Percentiles rank a stretch among this genome's conserved stretches.
Evolutionary conservation across 2,329 filamentous ascomycete species (phyloP).

Genomic region (Ceratocystiopsis sp.): DNA sequence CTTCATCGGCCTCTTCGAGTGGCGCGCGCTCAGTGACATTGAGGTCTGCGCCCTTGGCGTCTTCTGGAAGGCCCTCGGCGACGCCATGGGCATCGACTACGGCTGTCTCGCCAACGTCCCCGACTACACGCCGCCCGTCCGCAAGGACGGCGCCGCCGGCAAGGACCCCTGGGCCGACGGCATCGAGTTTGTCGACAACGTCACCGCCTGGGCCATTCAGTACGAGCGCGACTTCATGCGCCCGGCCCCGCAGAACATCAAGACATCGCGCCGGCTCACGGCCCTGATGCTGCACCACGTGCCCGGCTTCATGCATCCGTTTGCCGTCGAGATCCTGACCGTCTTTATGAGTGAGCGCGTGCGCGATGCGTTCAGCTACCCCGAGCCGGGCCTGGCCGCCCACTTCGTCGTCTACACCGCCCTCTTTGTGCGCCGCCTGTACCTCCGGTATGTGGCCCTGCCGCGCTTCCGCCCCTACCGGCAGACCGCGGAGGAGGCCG

Average conservation of each 20-base stretch:
- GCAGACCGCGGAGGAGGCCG: constrained; percentile 24
- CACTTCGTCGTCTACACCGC: constrained; percentile 25
- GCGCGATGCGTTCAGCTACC: constrained; percentile 42
- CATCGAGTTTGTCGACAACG: constrained; percentile 32
- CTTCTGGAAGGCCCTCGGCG: constrained; percentile 55
- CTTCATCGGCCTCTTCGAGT: constrained; percentile 52
- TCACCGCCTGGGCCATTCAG: constrained; percentile 27
- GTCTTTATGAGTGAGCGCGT: constrained; percentile 48
- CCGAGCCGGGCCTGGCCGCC: constrained; percentile 23
- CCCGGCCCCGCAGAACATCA: constrained; percentile 29
- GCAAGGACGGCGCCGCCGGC: too few species aligned
- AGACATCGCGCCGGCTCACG: constrained; percentile 40
- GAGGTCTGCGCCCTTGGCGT: constrained; percentile 50
- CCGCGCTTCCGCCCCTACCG: constrained; percentile 33
- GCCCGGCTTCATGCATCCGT: constrained; percentile 25
- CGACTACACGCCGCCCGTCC: constrained; percentile 7
- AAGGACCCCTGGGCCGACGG: constrained; percentile 26
- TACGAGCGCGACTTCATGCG: constrained; percentile 47
- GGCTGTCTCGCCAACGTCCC: constrained; percentile 17
- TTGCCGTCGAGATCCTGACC: constrained; percentile 33
- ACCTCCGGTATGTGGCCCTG: constrained; percentile 39
- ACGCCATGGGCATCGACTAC: constrained; percentile 49
- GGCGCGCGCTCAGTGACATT: constrained; percentile 48
- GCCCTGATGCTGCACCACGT: constrained; percentile 41
- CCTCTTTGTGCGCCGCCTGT: constrained; percentile 34